Evolutionary conservation across 108 stramenopile species (phyloP), one percentile per base, ranked within the genome.

Genomic region (Cyclotella choctawhatcheeana): DNA sequence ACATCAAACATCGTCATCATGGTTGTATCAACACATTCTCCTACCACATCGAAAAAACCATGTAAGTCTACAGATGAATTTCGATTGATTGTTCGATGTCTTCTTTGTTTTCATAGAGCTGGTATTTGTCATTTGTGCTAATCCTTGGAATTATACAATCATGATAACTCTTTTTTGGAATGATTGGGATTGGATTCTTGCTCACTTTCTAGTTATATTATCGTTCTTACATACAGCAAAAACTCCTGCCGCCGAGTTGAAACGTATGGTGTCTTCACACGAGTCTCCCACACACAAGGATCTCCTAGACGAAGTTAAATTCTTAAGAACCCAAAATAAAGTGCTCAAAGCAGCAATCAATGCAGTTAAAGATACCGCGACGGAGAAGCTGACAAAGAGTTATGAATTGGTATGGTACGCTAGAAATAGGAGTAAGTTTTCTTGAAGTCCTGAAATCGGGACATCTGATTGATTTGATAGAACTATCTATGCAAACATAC

Each of bases 331-430:
- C 7, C 69, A 77, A 48, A 82, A 82, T 34, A 78, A 78, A 37
- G 22, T 73, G 8, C 65, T 82, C 3, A 74, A 67, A 5, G 55
- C 71, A 31, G 76, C 82, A 12, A 30, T 82, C n/a, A 64, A 73
- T 17, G 76, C 72, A 34, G 47, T 82, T 48, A 77, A 82, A 25
- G 61, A 82, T 26, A 67, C 59, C 25, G 76, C 82, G 14, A 18
- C 52, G 6, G 71, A 73, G 12, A 62, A 78, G 31, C 27, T 70
- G 27, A 48, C 54, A 18, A 55, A 55, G 27, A 67, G 60, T 27
- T 78, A 74, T 60, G 82, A 82, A 22, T 44, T 82, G 14, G 82
- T 82, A 1, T 82, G 82, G 82, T 82, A 67, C 26, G 76, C 82
- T n/a, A 73, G 70, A 52, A 71, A 82, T 58, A 56, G 82, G 12